A percentile compares a stretch with the other conserved stretches of the same genome.
phyloP scores from a whole-genome alignment of 2,329 filamentous ascomycete species.

The Epichloe typhina region DNA sequence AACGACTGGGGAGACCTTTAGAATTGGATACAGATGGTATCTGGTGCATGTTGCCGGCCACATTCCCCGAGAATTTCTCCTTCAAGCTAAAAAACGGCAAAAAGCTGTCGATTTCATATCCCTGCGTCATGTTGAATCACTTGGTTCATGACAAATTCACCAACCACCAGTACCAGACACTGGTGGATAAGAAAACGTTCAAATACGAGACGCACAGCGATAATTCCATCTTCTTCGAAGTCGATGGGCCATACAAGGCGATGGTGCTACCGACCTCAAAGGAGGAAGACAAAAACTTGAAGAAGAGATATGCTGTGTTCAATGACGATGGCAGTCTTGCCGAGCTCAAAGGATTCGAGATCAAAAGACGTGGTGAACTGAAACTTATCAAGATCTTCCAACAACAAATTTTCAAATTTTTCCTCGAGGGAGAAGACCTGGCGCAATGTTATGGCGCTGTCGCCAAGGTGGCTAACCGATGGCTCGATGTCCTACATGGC shows the following conservation, averaged over 20 bases:
- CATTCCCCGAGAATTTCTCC: constrained; percentile 89
- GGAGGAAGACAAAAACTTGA: constrained; percentile 98
- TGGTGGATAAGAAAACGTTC: constrained; percentile 66
- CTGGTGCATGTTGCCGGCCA: constrained; percentile 96
- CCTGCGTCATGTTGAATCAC: constrained; percentile 98
- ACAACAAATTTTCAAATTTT: constrained; percentile 98
- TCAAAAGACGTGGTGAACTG: constrained; percentile 92
- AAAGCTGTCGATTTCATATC: constrained; percentile 92
- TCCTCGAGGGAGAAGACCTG: constrained; percentile 79
- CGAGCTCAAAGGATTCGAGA: constrained; percentile 92
- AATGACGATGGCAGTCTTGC: constrained; percentile 94
- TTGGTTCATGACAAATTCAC: constrained; percentile 90
- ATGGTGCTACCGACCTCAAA: constrained; percentile 97
- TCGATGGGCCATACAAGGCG: constrained; percentile 91
- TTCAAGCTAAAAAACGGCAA: constrained; percentile 95
- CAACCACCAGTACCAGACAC: constrained; percentile 91
- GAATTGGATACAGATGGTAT: constrained; percentile 98
- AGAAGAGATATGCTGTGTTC: constrained; percentile 98
- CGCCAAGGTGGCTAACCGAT: constrained; percentile 87
- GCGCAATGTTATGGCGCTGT: constrained; percentile 83
- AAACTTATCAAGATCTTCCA: constrained; percentile 99
- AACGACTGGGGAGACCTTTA: constrained; percentile 80
- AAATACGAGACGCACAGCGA: constrained; percentile 95
- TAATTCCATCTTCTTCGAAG: constrained; percentile 98
- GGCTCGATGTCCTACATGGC: constrained; percentile 87